Percentiles rank a stretch among this genome's conserved stretches.
phyloP scores from a whole-genome alignment of 371 early-diverging fungal species.

The Parasitella parasitica region DNA sequence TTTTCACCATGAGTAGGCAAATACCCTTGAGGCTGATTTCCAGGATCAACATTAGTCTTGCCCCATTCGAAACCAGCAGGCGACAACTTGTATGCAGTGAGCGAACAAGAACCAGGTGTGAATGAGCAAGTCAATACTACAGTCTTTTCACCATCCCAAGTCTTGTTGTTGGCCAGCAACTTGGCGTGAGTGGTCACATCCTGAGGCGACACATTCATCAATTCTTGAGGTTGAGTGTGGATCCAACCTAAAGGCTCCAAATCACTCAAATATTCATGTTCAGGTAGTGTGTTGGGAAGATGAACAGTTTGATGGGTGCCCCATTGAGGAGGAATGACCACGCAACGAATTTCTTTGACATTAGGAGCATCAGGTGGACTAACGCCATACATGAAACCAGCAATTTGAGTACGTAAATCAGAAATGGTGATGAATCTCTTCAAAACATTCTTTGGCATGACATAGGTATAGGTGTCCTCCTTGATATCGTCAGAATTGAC shows the following conservation, averaged over 20 bases:
- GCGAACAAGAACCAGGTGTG: slow-evolving; percentile 96
- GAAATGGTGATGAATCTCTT: slow-evolving; percentile 94
- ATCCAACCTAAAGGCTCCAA: slow-evolving; percentile 98
- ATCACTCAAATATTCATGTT: slow-evolving; percentile 87
- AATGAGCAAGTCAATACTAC: slow-evolving; percentile 91
- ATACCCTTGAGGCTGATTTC: slow-evolving; percentile 86
- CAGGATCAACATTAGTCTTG: slow-evolving; percentile 72
- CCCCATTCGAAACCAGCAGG: slow-evolving; percentile 97
- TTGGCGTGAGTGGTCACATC: slow-evolving; percentile 91
- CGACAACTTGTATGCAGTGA: slow-evolving; percentile 94
- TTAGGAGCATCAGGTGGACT: slow-evolving; percentile 91
- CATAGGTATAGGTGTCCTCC: slow-evolving; percentile 88
- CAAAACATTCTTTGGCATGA: slow-evolving; percentile 96
- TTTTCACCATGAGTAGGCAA: slow-evolving; percentile 88
- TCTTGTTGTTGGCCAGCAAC: slow-evolving; percentile 81
- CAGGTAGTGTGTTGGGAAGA: slow-evolving; percentile 85
- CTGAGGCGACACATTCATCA: slow-evolving; percentile 88
- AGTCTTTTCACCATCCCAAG: slow-evolving; percentile 96
- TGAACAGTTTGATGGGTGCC: slow-evolving; percentile 94
- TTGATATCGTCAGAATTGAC: slow-evolving; percentile 94
- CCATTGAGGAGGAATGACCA: slow-evolving; percentile 97
- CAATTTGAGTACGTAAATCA: slow-evolving; percentile 94
- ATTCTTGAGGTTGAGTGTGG: slow-evolving; percentile 95
- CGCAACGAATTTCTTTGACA: slow-evolving; percentile 93
- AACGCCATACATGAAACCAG: slow-evolving; percentile 94